A percentile compares a stretch with the other conserved stretches of the same genome.
Conservation (phyloP, 208 protist species). For the Acanthamoeba royreba region DNA sequence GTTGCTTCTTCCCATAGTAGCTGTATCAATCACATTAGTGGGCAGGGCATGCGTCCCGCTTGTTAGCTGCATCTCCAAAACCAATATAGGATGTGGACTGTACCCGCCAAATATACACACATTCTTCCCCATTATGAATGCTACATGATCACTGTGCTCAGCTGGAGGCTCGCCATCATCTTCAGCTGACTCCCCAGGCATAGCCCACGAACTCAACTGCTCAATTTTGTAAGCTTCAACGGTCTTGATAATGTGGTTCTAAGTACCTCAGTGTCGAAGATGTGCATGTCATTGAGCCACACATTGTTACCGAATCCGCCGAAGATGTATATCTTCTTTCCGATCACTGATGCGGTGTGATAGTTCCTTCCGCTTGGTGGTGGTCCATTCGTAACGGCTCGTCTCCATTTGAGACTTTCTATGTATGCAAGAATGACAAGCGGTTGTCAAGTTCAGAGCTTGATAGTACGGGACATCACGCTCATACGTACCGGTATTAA, state of each 20-base stretch:
- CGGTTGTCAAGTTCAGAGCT: neutral
- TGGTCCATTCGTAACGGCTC: neutral
- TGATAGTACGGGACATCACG: neutral
- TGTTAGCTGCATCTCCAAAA: neutral
- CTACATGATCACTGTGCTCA: constrained; percentile 2
- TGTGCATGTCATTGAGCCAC: constrained; percentile 33
- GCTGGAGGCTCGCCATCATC: neutral
- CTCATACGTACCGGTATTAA: neutral
- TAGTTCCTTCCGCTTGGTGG: neutral
- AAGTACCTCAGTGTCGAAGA: neutral
- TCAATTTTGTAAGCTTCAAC: neutral
- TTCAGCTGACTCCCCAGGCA: neutral
- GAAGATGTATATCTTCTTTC: neutral
- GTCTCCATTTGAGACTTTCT: neutral
- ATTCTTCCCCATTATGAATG: neutral
- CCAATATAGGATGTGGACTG: neutral
- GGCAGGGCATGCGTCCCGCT: neutral
- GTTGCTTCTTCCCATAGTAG: neutral
- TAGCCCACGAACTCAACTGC: neutral
- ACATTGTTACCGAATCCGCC: constrained; percentile 14
- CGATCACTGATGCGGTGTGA: neutral
- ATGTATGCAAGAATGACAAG: neutral
- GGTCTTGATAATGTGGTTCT: neutral
- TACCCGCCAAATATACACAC: neutral
- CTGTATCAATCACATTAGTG: neutral